Base-by-base conservation (phyloP, 2,329 filamentous ascomycete species). In the Sclerotinia minor region DNA sequence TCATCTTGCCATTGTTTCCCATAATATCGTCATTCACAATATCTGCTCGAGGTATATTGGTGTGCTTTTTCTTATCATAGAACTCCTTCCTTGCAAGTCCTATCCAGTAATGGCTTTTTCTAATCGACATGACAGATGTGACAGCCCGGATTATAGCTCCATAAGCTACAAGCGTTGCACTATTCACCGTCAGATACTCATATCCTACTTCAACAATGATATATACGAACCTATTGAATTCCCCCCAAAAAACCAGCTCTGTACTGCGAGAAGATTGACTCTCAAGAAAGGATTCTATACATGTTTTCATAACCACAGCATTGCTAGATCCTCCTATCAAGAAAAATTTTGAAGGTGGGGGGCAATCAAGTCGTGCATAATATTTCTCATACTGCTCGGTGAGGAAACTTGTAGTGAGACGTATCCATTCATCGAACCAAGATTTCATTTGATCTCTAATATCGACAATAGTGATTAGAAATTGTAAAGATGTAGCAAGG, bases 361-460 rank as follows among this genome's bases (percentile, higher is more conserved):
- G 26, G 52, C 29, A 32, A 54, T 54, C 26, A 54, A 26, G 52
- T 35, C 19, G 52, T 54, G 52, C 29, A 35, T 21, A 29, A 54
- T 54, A 54, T 54, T 54, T 54, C 52, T 54, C 52, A 54, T 11
- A 35, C 26, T 54, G 26, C 32, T 54, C 26, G 17, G 52, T 21
- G 1, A 54, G 52, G 52, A 53, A 53, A 53, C 15, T 32, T 32
- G 26, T 53, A 53, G 50, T 53, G 50, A 53, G 50, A 54, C 21
- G 52, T 17, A 32, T 35, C 29, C 52, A 54, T 35, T 54, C 29
- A 54, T 35, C 17, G 52, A 54, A 54, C 29, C 29, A 54, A 35
- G 52, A 54, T 54, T 54, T 54, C 52, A 54, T 54, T 32, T 32
- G 29, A 54, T 54, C 52, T 54, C 29, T 54, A 54, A 54, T 54